phyloP scores from a whole-genome alignment of 495 filamentous ascomycete species.

The Penicillium canescens region DNA sequence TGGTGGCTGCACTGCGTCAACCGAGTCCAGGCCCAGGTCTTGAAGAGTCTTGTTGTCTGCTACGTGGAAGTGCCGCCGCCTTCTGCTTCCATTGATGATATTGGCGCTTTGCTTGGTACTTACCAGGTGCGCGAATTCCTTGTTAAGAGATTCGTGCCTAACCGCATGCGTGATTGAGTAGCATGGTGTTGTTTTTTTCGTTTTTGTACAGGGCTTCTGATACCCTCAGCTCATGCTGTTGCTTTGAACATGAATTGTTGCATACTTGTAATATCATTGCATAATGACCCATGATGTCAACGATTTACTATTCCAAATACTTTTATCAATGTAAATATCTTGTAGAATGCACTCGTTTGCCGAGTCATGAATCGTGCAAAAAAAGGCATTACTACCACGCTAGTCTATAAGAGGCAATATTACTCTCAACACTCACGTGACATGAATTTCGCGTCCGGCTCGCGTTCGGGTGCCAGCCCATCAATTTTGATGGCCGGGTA shows the following conservation, averaged over 20 bases:
- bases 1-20: slow-evolving; percentile 92
- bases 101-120: slow-evolving; percentile 61
- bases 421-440: slow-evolving; percentile 33
- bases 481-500: not conserved
- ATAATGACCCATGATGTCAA: slow-evolving; percentile 4
- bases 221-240: slow-evolving; percentile 12
- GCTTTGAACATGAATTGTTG: not conserved
- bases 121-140: slow-evolving; percentile 84
- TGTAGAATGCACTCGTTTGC: too few species aligned
- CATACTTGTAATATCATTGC: slow-evolving; percentile 7
- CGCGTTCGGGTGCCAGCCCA: slow-evolving; percentile 3
- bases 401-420: slow-evolving; percentile 35
- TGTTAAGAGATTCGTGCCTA: slow-evolving; percentile 79
- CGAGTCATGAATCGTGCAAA: too few species aligned
- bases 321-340: not conserved
- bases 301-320: not conserved
- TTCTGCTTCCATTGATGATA: slow-evolving; percentile 41
- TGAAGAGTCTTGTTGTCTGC: slow-evolving; percentile 81
- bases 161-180: slow-evolving; percentile 67
- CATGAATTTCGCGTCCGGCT: slow-evolving; percentile 39
- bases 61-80: slow-evolving; percentile 92
- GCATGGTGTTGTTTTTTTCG: slow-evolving; percentile 40
- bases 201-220: slow-evolving; percentile 17
- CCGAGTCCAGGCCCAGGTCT: slow-evolving; percentile 83
- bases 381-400: not conserved